Conservation (phyloP, 2,329 filamentous ascomycete genomes). For the Zymoseptoria pseudotritici region DNA sequence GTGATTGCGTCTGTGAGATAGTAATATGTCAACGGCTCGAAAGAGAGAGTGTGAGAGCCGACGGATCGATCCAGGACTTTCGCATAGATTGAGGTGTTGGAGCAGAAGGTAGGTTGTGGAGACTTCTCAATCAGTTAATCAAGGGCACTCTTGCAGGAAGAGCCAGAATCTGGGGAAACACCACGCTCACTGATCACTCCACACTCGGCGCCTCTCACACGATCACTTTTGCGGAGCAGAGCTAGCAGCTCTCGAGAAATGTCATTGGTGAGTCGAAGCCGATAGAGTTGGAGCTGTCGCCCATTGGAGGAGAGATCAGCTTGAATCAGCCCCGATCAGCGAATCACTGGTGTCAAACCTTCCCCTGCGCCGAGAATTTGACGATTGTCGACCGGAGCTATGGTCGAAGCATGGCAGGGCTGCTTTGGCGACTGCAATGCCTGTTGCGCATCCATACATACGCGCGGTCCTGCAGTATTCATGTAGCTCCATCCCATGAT, state of each 20-base stretch:
- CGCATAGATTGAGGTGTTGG: background rate
- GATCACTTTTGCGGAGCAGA: slow-evolving; percentile 21
- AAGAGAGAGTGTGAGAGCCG: background rate
- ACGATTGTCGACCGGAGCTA: background rate
- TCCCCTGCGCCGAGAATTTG: slow-evolving; percentile 12
- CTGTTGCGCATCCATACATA: background rate
- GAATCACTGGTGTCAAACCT: slow-evolving; percentile 9
- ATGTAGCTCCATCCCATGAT: background rate
- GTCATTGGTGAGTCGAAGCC: slow-evolving; percentile 10
- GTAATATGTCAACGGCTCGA: background rate
- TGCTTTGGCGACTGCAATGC: background rate
- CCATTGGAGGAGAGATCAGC: slow-evolving; percentile 11
- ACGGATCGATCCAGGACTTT: background rate
- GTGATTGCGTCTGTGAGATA: background rate
- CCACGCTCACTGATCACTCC: slow-evolving; percentile 5
- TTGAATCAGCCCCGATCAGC: slow-evolving; percentile 2
- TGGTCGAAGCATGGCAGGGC: background rate
- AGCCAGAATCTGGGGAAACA: slow-evolving; percentile 12
- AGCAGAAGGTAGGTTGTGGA: background rate
- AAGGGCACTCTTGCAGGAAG: slow-evolving; percentile 3
- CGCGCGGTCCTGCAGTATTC: background rate
- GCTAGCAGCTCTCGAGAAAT: slow-evolving; percentile 3
- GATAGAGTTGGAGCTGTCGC: slow-evolving; percentile 10
- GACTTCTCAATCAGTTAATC: background rate
- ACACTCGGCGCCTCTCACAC: slow-evolving; percentile 14